Base-by-base conservation (phyloP, 1,139 yeast species). In the Keqinozyma sinolaborantium region DNA sequence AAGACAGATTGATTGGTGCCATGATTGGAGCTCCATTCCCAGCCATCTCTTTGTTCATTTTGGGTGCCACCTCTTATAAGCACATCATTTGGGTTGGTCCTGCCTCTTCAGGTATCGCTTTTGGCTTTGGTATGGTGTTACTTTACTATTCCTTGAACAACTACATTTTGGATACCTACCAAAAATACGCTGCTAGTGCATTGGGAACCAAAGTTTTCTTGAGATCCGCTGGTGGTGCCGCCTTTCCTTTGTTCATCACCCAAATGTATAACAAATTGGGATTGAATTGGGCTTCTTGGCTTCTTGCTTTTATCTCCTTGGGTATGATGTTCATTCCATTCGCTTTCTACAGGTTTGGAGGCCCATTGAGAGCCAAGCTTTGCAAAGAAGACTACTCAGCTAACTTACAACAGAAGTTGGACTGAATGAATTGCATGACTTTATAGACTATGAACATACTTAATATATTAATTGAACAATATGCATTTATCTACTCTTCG, bases 51-150 rank as follows among this genome's bases (percentile, higher is more conserved):
- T 64, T 87, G 36, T 87, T 88, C 67, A 85, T 87, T 45, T 67
- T 87, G 33, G 97, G 96, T 53, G 95, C 95, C 13, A 87, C 96
- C 4, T 79, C 95, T 0, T 78, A 73, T 48, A 75, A 83, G 44
- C 81, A 79, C 44, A 73, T 87, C 41, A 80, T 86, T 38, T 87
- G 96, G 95, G 95, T 88, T 25, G 96, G 95, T 16, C 96, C 96
- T 11, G 94, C 95, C 5, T 83, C 95, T 16, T 73, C 95, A 2
- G 96, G 96, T 41, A 58, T 87, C 30, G 86, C 94, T 0, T 86
- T 86, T 55, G 96, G 96, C 23, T 86, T 77, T 50, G 96, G 96
- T 39, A 85, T 87, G 95, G 95, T 86, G 34, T 67, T 87, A 49
- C 80, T 86, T 50, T 87, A 86, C 58, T 85, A 86, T 55, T 83